phyloP scores from a whole-genome alignment of 2,329 filamentous ascomycete genomes.

The Leptographium procerum region DNA sequence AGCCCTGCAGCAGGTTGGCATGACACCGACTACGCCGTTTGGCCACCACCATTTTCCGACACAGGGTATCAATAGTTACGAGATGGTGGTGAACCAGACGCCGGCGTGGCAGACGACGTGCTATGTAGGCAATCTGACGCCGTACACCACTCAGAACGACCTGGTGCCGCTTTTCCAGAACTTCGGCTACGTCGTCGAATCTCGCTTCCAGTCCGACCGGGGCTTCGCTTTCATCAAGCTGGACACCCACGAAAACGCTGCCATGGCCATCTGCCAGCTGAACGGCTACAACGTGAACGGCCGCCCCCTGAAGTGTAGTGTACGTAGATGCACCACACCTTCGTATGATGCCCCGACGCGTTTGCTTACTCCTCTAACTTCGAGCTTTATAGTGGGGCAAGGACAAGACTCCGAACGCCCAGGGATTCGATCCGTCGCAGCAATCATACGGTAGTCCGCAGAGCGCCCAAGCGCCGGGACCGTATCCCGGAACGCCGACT shows the following conservation, averaged over 20 bases:
- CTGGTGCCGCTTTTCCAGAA: slow-evolving; percentile 98
- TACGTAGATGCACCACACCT: slow-evolving; percentile 39
- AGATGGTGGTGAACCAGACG: slow-evolving; percentile 91
- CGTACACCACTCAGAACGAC: slow-evolving; percentile 93
- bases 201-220: slow-evolving; percentile 92
- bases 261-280: slow-evolving; percentile 95
- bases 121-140: slow-evolving; percentile 91
- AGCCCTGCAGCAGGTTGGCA: slow-evolving; percentile 92
- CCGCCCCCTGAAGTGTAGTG: slow-evolving; percentile 93
- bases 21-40: slow-evolving; percentile 93
- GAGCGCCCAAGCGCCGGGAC: slow-evolving; percentile 55
- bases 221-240: slow-evolving; percentile 99
- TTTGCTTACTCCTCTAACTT: not conserved
- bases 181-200: slow-evolving; percentile 95
- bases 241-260: slow-evolving; percentile 95
- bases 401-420: slow-evolving; percentile 79
- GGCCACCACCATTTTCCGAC: slow-evolving; percentile 97
- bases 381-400: slow-evolving; percentile 75
- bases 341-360: not conserved
- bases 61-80: slow-evolving; percentile 91
- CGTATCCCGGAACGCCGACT: slow-evolving; percentile 65
- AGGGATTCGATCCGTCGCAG: slow-evolving; percentile 69
- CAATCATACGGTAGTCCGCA: slow-evolving; percentile 56
- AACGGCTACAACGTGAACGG: slow-evolving; percentile 98
- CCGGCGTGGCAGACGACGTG: slow-evolving; percentile 97